Base-by-base conservation (phyloP, 1,284 basidiomycete genomes). In the Ustilago bromivora region DNA sequence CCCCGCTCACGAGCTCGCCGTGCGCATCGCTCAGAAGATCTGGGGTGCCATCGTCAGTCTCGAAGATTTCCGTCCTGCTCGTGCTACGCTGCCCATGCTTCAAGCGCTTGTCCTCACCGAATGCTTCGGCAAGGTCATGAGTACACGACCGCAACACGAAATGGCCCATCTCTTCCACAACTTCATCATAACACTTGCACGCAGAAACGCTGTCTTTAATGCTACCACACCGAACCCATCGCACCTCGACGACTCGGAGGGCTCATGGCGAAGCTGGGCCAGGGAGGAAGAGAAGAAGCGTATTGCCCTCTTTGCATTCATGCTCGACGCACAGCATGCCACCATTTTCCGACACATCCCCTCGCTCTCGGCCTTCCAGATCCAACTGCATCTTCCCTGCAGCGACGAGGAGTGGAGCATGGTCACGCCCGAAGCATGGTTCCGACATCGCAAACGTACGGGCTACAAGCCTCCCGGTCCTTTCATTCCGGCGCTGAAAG, bases 141-240 rank as follows among this genome's bases (percentile, higher is more conserved):
- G 76, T 53, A 76, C 76, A 4, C 71, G 80, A 19, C 79, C 76
- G 7, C 79, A 76, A 43, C 80, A 82, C 64, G 80, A 82, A 59
- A 77, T 80, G 71, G 76, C 79, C 6, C 79, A 82, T 55, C 76
- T 81, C 59, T 82, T 82, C 67, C 80, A 82, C 65, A 78, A 76
- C 63, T 79, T 82, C 41, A 82, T 82, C 64, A 59, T 82, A 60
- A 79, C 80, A 0, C 59, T 82, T 1, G 80, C 78, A 19, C 71
- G 80, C 34, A 70, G 80, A 32, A 82, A 82, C 36, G 80, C 80
- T 40, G 72, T 82, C 62, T 82, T 80, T 63, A 70, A 77, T 40
- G 66, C 75, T 17, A 73, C 57, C 55, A 61, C 59, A 23, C 64
- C 58, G 3, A 61, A 34, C 31, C 76, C 62, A n/a, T 59, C 43